A percentile compares a stretch with the other conserved stretches of the same genome.
Conservation (phyloP, 805 yeast genomes). For the Blastobotrys parvus region DNA sequence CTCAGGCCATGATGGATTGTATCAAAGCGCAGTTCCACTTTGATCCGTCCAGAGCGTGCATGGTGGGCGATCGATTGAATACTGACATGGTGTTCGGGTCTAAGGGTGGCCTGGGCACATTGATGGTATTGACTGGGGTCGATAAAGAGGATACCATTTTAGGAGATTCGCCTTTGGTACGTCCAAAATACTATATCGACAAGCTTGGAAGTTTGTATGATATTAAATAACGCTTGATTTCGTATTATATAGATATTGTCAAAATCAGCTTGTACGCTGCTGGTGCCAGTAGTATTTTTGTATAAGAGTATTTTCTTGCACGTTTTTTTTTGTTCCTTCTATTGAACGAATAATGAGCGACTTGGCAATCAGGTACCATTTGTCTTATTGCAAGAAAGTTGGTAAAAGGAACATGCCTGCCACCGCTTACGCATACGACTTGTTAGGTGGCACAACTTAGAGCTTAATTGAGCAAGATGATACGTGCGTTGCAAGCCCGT, state of each 20-base stretch:
- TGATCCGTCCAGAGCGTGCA: conserved; percentile 53
- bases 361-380: too few species aligned
- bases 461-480: too few species aligned
- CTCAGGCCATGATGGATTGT: conserved; percentile 81
- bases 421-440: too few species aligned
- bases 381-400: too few species aligned
- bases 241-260: neutral
- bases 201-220: conserved; percentile 74
- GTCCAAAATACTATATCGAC: conserved; percentile 62
- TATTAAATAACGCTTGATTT: conserved; percentile 20
- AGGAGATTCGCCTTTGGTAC: conserved; percentile 31
- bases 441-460: too few species aligned
- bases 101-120: conserved; percentile 77
- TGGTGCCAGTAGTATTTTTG: too few species aligned
- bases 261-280: too few species aligned
- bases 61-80: conserved; percentile 93
- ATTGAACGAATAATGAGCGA: too few species aligned
- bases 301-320: too few species aligned
- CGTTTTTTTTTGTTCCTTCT: too few species aligned
- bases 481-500: too few species aligned
- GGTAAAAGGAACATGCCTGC: too few species aligned
- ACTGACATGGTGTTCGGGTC: conserved; percentile 92
- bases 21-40: conserved; percentile 58
- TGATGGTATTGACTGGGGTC: conserved; percentile 86
- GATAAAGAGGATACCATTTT: conserved; percentile 62